These are phyloP conservation scores for Polyporus arcularius DNA, from an alignment of 768 basidiomycete species.

Conservation along the genomic window DNA sequence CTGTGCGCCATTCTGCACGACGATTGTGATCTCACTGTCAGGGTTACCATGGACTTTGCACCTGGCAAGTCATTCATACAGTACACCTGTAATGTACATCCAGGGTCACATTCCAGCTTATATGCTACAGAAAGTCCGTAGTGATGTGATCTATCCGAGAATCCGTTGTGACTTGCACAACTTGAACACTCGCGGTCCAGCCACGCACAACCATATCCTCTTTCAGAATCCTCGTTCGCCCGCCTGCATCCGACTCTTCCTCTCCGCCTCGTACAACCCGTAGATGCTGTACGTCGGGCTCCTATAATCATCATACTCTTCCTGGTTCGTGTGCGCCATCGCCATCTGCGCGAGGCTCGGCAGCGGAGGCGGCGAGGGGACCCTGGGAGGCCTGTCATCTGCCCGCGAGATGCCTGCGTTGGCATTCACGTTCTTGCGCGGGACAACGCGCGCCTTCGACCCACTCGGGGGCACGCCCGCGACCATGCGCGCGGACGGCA, in stretches of 20 bases:
- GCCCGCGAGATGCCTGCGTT: conserved; percentile 26
- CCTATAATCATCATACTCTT: conserved; percentile 65
- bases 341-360: conserved; percentile 81
- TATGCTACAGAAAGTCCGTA: conserved; percentile 7
- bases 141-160: background rate
- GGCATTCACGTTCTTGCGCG: conserved; percentile 33
- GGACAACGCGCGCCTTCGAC: conserved; percentile 7
- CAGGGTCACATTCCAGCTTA: conserved; percentile 2
- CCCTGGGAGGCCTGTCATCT: conserved; percentile 69
- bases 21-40: background rate
- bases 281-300: conserved; percentile 87
- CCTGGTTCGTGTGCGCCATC: conserved; percentile 60
- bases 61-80: conserved; percentile 2
- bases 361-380: conserved; percentile 76
- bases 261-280: conserved; percentile 65
- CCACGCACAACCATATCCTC: background rate
- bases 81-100: conserved; percentile 9
- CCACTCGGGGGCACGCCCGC: conserved; percentile 23
- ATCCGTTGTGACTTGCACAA: background rate
- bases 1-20: background rate
- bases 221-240: conserved; percentile 26
- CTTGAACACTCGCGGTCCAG: background rate
- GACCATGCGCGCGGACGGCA: conserved; percentile 39
- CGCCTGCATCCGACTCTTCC: conserved; percentile 46
- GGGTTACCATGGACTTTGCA: background rate